Conservation (phyloP, 805 yeast species). For the Zygosaccharomyces bailii region DNA sequence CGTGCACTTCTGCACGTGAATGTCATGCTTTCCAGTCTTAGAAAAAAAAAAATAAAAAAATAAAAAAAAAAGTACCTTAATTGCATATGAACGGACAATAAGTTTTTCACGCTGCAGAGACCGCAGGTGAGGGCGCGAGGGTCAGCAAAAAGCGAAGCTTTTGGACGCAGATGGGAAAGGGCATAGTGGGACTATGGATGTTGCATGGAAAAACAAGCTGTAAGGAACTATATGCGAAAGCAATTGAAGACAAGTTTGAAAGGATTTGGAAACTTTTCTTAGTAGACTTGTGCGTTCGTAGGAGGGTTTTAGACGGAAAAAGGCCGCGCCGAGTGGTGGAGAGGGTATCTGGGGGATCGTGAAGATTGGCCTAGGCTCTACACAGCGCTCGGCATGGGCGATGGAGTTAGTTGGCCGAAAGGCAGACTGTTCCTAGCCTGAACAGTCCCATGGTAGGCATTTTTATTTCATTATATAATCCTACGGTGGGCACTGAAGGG, state of each 20-base stretch:
- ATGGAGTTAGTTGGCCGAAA: slow-evolving; percentile 7
- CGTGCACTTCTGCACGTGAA: neutral
- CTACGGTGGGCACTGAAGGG: slow-evolving; percentile 36
- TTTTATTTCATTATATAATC: no score
- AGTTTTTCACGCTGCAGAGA: neutral
- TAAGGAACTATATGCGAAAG: slow-evolving; percentile 32
- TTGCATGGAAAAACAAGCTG: slow-evolving; percentile 3
- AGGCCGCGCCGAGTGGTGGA: slow-evolving; percentile 36
- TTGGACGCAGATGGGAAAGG: neutral
- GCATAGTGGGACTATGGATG: neutral
- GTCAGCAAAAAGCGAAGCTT: neutral
- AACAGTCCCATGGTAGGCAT: slow-evolving; percentile 35
- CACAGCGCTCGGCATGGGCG: slow-evolving; percentile 34
- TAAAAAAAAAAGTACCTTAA: no score
- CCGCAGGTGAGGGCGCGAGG: neutral
- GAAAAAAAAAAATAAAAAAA: no score
- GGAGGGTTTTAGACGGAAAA: slow-evolving; percentile 29
- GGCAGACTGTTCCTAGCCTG: slow-evolving; percentile 23
- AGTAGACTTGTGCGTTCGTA: slow-evolving; percentile 29
- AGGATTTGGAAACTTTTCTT: slow-evolving; percentile 32
- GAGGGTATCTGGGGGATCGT: slow-evolving; percentile 35
- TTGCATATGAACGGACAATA: neutral
- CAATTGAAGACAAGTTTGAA: slow-evolving; percentile 30
- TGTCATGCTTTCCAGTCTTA: neutral
- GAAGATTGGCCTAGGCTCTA: slow-evolving; percentile 31